Conservation (phyloP, 352 stramenopile species). For the Pelagophyceae sp. region DNA sequence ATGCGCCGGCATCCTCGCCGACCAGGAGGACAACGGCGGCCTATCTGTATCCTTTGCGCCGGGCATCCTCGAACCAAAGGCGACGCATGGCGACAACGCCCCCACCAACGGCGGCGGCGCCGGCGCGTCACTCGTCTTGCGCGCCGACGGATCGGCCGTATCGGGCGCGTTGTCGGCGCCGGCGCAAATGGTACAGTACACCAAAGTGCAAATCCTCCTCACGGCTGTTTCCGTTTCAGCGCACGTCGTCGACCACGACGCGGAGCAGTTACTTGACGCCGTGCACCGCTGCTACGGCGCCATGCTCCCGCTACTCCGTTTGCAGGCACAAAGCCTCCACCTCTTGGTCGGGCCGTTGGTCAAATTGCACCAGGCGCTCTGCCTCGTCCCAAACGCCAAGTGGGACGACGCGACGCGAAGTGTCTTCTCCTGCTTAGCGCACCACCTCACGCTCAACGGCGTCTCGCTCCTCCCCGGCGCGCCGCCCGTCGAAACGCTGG, state of each 20-base stretch:
- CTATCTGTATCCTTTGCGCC: background rate
- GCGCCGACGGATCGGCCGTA: background rate
- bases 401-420: slow-evolving; percentile 18
- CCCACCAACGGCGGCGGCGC: background rate
- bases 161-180: background rate
- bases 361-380: slow-evolving; percentile 20
- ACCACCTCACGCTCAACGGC: background rate
- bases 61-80: background rate
- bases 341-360: slow-evolving; percentile 11
- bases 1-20: slow-evolving; percentile 17
- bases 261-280: background rate
- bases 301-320: background rate
- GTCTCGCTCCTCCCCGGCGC: background rate
- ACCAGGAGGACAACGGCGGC: background rate
- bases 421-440: slow-evolving; percentile 18
- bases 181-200: background rate
- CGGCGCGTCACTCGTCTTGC: background rate
- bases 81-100: background rate
- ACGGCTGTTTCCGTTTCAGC: background rate
- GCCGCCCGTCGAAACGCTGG: background rate
- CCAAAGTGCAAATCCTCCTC: slow-evolving; percentile 14
- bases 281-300: slow-evolving; percentile 9
- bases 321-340: background rate
- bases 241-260: slow-evolving; percentile 5
- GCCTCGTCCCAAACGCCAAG: background rate